Evolutionary conservation across 2,329 filamentous ascomycete genomes (phyloP).

Genomic region (Pyricularia sp.): DNA sequence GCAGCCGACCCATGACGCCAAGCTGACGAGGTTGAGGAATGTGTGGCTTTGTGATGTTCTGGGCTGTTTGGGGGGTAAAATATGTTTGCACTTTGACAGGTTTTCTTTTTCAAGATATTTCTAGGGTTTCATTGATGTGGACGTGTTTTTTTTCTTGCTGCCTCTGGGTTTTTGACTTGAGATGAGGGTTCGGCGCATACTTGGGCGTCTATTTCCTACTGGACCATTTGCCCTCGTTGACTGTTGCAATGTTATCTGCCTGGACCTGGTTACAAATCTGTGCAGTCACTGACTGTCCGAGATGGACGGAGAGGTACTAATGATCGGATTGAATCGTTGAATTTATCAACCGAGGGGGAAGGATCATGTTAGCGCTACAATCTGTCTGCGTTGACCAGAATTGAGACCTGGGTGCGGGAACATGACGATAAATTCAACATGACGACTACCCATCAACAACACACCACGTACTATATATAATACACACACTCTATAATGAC

Average conservation of each 20-base stretch:
- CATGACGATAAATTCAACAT: background rate
- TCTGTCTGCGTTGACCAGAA: too few relatives aligned
- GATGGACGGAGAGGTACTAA: too few relatives aligned
- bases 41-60: background rate
- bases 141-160: background rate
- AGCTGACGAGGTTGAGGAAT: conserved; percentile 9
- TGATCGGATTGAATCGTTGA: too few relatives aligned
- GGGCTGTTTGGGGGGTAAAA: background rate
- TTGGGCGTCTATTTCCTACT: too few relatives aligned
- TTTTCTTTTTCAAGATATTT: background rate
- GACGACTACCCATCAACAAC: background rate
- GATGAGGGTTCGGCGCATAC: too few relatives aligned
- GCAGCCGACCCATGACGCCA: conserved; percentile 21
- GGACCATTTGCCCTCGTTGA: too few relatives aligned
- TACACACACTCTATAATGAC: too few relatives aligned
- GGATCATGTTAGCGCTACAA: too few relatives aligned
- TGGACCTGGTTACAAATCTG: background rate
- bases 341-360: too few relatives aligned
- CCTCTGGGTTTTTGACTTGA: background rate
- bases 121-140: background rate
- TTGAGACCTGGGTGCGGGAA: too few relatives aligned
- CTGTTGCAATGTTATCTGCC: background rate
- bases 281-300: too few relatives aligned
- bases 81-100: background rate
- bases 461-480: too few relatives aligned